These are phyloP conservation scores for Calcarisporium arbuscula DNA, from an alignment of 2,329 filamentous ascomycete genomes.

Conservation along the genomic window DNA sequence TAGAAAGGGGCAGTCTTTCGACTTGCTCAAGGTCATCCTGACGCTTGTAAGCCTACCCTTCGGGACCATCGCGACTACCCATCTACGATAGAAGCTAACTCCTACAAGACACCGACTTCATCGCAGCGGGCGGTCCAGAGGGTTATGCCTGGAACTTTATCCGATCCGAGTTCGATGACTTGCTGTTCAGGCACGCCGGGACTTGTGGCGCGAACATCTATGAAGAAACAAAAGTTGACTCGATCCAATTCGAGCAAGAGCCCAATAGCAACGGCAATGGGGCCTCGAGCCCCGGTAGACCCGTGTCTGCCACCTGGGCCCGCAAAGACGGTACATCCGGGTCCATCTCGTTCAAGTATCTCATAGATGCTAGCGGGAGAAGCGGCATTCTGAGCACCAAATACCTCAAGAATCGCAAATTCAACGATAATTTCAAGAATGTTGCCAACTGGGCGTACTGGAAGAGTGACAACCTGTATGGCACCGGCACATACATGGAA, in stretches of 20 bases:
- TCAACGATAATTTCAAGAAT: conserved; percentile 42
- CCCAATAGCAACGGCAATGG: neutral
- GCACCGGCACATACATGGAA: conserved; percentile 25
- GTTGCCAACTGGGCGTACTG: conserved; percentile 45
- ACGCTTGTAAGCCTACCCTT: conserved; percentile 23
- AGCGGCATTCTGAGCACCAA: conserved; percentile 38
- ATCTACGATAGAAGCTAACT: neutral
- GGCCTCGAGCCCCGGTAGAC: conserved; percentile 17
- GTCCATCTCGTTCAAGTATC: conserved; percentile 36
- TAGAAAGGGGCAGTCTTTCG: conserved; percentile 32
- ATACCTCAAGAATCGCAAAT: conserved; percentile 40
- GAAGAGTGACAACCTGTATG: conserved; percentile 27
- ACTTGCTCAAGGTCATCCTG: conserved; percentile 23
- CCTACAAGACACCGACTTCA: conserved; percentile 33
- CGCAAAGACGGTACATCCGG: conserved; percentile 29
- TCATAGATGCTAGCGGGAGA: conserved; percentile 43
- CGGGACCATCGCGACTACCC: neutral
- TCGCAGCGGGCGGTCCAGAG: conserved; percentile 29
- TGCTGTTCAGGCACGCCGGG: conserved; percentile 37
- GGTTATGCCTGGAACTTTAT: conserved; percentile 39
- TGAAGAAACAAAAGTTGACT: conserved; percentile 29
- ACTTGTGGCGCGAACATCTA: conserved; percentile 32
- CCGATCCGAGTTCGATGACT: conserved; percentile 37
- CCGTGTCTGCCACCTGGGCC: conserved; percentile 29
- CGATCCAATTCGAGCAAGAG: conserved; percentile 22